Conservation (phyloP, 2,329 filamentous ascomycete species). For the Fragosphaeria purpurea region DNA sequence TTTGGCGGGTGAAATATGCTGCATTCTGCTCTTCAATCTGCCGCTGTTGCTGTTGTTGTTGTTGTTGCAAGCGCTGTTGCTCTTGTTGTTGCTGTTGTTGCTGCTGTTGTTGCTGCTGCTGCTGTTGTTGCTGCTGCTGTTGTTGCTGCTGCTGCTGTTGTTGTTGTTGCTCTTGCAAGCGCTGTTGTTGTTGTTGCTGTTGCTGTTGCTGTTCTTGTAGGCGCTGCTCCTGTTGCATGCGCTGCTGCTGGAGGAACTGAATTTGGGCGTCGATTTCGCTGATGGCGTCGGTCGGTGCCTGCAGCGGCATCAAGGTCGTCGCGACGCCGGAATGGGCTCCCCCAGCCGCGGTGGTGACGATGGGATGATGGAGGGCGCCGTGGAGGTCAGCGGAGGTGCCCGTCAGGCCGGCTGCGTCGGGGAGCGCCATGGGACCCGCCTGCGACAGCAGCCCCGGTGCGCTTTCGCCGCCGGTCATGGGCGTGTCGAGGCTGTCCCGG, state of each 20-base stretch:
- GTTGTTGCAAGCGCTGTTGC: constrained; percentile 54
- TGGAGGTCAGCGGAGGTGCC: constrained; percentile 26
- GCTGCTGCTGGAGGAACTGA: constrained; percentile 54
- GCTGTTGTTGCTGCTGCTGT: too few species aligned
- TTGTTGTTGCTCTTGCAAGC: too few species aligned
- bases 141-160: too few species aligned
- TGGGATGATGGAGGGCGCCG: constrained; percentile 26
- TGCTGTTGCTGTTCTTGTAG: constrained; percentile 42
- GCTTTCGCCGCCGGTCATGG: constrained; percentile 36
- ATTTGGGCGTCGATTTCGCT: constrained; percentile 56
- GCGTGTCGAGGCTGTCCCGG: constrained; percentile 36
- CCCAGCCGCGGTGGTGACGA: constrained; percentile 35
- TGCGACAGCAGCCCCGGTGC: constrained; percentile 26
- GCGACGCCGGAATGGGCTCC: constrained; percentile 34
- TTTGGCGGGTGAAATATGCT: constrained; percentile 43
- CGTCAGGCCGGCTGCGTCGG: constrained; percentile 4
- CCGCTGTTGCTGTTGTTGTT: constrained; percentile 50
- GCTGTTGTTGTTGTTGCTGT: too few species aligned
- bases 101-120: constrained; percentile 38
- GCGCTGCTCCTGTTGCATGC: constrained; percentile 49
- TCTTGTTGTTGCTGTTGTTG: constrained; percentile 54
- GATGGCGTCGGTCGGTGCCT: constrained; percentile 41
- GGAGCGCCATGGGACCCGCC: constrained; percentile 7
- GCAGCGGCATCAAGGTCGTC: constrained; percentile 34
- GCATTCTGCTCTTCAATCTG: constrained; percentile 48